A percentile compares a stretch with the other conserved stretches of the same genome.
phyloP scores from a whole-genome alignment of 2,329 filamentous ascomycete species.

The Tolypocladium tropicale region DNA sequence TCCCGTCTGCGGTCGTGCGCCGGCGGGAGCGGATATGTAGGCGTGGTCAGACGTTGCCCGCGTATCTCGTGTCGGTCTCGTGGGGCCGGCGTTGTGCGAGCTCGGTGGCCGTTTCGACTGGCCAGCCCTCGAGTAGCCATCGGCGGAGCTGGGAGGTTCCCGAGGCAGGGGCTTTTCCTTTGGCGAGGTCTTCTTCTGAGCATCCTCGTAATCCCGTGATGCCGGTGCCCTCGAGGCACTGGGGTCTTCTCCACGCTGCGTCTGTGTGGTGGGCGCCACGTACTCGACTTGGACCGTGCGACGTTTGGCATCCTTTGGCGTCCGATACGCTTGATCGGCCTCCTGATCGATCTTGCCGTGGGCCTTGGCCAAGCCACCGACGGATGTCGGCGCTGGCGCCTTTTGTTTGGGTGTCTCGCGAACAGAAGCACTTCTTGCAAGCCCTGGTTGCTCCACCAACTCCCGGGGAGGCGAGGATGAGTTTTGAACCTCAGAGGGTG shows the following conservation, averaged over 20 bases:
- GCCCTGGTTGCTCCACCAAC: constrained; percentile 43
- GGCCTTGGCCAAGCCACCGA: constrained; percentile 60
- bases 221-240: constrained; percentile 13
- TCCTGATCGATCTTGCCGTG: constrained; percentile 65
- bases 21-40: constrained; percentile 33
- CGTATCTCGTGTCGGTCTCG: constrained; percentile 17
- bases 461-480: constrained; percentile 56
- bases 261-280: constrained; percentile 81
- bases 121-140: constrained; percentile 27
- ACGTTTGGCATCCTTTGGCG: constrained; percentile 79
- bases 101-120: constrained; percentile 34
- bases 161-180: constrained; percentile 49
- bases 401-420: constrained; percentile 72
- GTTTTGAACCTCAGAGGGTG: constrained; percentile 73
- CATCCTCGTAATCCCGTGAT: constrained; percentile 33
- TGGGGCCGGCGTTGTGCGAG: constrained; percentile 26
- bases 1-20: constrained; percentile 64
- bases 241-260: constrained; percentile 51
- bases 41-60: constrained; percentile 30
- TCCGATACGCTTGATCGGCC: constrained; percentile 43
- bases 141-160: constrained; percentile 40
- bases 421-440: constrained; percentile 85
- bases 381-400: constrained; percentile 32
- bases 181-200: constrained; percentile 20
- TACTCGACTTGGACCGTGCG: constrained; percentile 97